A percentile compares a stretch with the other conserved stretches of the same genome.
phyloP scores from a whole-genome alignment of 495 filamentous ascomycete species.

The Aspergillus leporis region DNA sequence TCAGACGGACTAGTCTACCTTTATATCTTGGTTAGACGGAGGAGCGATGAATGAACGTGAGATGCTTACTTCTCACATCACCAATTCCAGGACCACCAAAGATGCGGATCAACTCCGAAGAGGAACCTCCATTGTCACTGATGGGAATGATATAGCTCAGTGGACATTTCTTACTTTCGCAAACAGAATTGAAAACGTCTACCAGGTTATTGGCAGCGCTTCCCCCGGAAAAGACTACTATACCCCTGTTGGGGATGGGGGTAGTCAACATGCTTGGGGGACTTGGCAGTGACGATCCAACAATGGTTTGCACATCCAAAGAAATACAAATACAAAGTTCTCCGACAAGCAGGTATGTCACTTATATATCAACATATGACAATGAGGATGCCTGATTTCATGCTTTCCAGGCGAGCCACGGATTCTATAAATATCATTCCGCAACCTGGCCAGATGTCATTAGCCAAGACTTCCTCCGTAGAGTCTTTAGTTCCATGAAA shows the following conservation, averaged over 20 bases:
- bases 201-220: slow-evolving; percentile 93
- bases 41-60: background rate
- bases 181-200: slow-evolving; percentile 79
- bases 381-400: background rate
- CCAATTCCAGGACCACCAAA: slow-evolving; percentile 94
- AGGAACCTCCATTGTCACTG: slow-evolving; percentile 91
- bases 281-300: background rate
- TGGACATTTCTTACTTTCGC: slow-evolving; percentile 65
- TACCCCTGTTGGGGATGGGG: slow-evolving; percentile 48
- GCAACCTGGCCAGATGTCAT: background rate
- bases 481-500: background rate
- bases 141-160: slow-evolving; percentile 90
- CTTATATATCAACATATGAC: background rate
- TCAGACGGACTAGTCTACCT: slow-evolving; percentile 89
- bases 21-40: slow-evolving; percentile 14
- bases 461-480: background rate
- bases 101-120: slow-evolving; percentile 87
- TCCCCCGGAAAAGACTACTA: slow-evolving; percentile 85
- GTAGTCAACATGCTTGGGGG: slow-evolving; percentile 13
- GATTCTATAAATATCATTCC: slow-evolving; percentile 1
- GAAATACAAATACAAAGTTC: background rate
- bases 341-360: background rate
- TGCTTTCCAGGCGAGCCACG: background rate
- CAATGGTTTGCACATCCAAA: too few relatives aligned
- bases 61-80: slow-evolving; percentile 75